These are phyloP conservation scores for Pachyrhizus erosus DNA, from an alignment of 306 rosid species.

Conservation along the genomic window DNA sequence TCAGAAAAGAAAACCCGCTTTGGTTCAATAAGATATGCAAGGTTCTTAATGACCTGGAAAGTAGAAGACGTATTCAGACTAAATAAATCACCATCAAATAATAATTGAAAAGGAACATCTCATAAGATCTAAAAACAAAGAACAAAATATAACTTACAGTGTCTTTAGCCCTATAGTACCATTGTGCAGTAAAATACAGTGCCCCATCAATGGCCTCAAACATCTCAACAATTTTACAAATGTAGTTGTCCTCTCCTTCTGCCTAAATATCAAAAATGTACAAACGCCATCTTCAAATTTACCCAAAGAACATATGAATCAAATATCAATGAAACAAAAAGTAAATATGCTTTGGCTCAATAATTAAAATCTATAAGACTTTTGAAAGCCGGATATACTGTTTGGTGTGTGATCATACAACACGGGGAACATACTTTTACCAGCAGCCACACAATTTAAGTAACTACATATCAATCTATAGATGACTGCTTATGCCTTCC, in stretches of 20 bases:
- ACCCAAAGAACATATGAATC: not conserved
- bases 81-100: not conserved
- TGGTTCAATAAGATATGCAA: conserved; percentile 54
- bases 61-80: not conserved
- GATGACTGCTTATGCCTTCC: not conserved
- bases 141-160: conserved; percentile 58
- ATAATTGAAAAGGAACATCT: not conserved
- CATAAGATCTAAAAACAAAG: not conserved
- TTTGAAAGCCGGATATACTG: no score
- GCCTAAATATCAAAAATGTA: conserved; percentile 52
- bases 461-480: not conserved
- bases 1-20: conserved; percentile 82
- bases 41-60: conserved; percentile 60
- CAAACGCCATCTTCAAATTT: no score
- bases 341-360: not conserved
- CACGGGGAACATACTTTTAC: not conserved
- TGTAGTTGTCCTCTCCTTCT: conserved; percentile 49
- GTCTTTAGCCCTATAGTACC: conserved; percentile 82
- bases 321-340: not conserved
- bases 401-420: not conserved
- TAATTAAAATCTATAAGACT: not conserved
- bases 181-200: conserved; percentile 68
- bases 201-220: conserved; percentile 67
- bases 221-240: conserved; percentile 76
- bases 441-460: not conserved